Evolutionary conservation across 257 asterid species (phyloP), one percentile per base, ranked within the genome.

Genomic region (Nicotiana paniculata): DNA sequence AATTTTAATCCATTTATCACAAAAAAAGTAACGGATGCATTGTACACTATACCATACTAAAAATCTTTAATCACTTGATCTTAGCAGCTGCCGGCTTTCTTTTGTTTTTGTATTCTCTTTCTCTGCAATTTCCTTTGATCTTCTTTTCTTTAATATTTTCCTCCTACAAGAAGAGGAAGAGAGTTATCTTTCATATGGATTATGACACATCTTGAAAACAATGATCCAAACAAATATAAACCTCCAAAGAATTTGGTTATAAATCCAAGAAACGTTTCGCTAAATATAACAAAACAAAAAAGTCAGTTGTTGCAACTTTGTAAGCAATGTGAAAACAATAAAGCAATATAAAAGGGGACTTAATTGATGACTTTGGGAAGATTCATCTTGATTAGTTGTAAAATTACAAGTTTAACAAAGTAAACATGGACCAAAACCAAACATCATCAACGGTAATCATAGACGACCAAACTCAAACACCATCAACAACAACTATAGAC

Each of bases 381-480:
- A 26, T 15, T 1, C 80, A 75, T 6, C 1, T 51, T 9, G 2
- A 51, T 51, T 51, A 75, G 9, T 48, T 48, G 46, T 32, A 51
- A 26, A 16, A 66, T 7, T 32, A 75, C 59, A 48, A 58, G 33
- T n/a, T 4, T n/a, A 59, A 59, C 32, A 43, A 43, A 43, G 48
- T 43, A 9, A 43, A 43, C 70, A 57, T 78, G 72, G 54, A 57
- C 51, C 68, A 78, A 78, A 78, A 78, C 51, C 78, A 72, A 72
- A 46, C 78, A 72, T n/a, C 78, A 43, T n/a, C 58, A 58, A 8
- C 81, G 12, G 62, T 12, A 54, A 57, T 4, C 16, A 57, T 61
- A 16, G 70, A 35, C 0, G 70, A 35, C 2, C 69, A 59, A 78
- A 21, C 35, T 1, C 79, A 72, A 72, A 72, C 79, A 74, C 39